Evolutionary conservation across 1,139 yeast species (phyloP), one percentile per base, ranked within the genome.

Genomic region (Hansenula sp.): DNA sequence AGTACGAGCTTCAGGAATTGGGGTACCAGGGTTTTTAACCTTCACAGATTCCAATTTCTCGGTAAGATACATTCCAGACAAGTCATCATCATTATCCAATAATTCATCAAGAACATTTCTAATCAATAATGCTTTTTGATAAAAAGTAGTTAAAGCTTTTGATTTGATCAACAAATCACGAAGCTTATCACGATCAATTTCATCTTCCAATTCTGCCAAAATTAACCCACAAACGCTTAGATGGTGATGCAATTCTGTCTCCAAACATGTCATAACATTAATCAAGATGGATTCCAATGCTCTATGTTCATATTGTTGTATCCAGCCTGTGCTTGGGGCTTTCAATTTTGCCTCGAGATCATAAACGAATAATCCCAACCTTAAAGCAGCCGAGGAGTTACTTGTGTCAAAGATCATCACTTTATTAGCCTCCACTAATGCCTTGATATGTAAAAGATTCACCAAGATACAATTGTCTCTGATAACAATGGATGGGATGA

Each of bases 231-330:
- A 88, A 13, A 79, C 77, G 15, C 79, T 74, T 21, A 82, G 71
- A 55, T 88, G 94, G 24, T 79, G 79, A 54, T 81, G 85, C 70
- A 93, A 76, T 55, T 94, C 99, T 1, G 94, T 82, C 47, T 89
- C 94, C 36, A 94, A 66, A 46, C 87, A 84, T 11, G 93, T 80
- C 65, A 90, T 79, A 1, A 91, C 95, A 49, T 88, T 84, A 38
- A 91, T 82, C 50, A 94, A 75, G 13, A 94, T 88, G 1, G 94
- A 81, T 60, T 94, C 99, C 39, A 94, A 65, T 0, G 96, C 99
- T 39, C 94, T 72, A 63, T 91, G 84, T 60, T 94, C 99, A 63
- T 87, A 94, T 17, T 54, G 59, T 40, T 67, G 68, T 5, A 68
- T 48, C 68, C 62, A 52, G 29, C 53, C 49, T 16, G 43, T 43